Conservation (phyloP, 441 rosid species). For the Euphorbia corollata region DNA sequence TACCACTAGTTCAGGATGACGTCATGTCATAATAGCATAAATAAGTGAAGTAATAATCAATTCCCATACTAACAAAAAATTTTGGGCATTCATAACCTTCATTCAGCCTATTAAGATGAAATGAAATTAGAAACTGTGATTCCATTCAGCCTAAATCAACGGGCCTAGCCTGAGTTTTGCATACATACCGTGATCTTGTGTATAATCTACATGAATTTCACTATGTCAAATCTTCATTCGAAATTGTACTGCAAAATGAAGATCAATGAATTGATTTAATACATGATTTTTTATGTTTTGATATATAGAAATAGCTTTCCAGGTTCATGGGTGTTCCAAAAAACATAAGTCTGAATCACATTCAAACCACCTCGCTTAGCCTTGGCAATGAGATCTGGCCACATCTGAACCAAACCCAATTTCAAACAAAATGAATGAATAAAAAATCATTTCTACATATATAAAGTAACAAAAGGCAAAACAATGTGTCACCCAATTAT, state of each 20-base stretch:
- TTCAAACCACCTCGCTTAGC: slow-evolving; percentile 73
- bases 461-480: too few species aligned
- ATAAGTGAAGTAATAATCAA: too few species aligned
- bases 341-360: slow-evolving; percentile 67
- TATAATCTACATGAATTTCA: slow-evolving; percentile 61
- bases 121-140: slow-evolving; percentile 61
- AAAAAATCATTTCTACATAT: too few species aligned
- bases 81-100: too few species aligned
- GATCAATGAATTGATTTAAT: too few species aligned
- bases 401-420: slow-evolving; percentile 35
- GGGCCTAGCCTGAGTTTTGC: slow-evolving; percentile 74
- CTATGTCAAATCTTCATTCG: slow-evolving; percentile 61
- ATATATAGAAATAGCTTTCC: slow-evolving; percentile 65
- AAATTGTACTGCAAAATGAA: slow-evolving; percentile 46
- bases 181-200: slow-evolving; percentile 42
- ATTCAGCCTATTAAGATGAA: too few species aligned
- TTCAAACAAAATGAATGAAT: not conserved
- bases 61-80: too few species aligned
- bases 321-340: slow-evolving; percentile 86
- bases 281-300: too few species aligned
- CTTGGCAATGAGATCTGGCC: slow-evolving; percentile 53
- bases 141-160: slow-evolving; percentile 95
- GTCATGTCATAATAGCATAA: too few species aligned
- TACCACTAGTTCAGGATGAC: too few species aligned
- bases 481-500: too few species aligned